Conservation (phyloP, 1,139 yeast genomes). For the Candida mesenterica region DNA sequence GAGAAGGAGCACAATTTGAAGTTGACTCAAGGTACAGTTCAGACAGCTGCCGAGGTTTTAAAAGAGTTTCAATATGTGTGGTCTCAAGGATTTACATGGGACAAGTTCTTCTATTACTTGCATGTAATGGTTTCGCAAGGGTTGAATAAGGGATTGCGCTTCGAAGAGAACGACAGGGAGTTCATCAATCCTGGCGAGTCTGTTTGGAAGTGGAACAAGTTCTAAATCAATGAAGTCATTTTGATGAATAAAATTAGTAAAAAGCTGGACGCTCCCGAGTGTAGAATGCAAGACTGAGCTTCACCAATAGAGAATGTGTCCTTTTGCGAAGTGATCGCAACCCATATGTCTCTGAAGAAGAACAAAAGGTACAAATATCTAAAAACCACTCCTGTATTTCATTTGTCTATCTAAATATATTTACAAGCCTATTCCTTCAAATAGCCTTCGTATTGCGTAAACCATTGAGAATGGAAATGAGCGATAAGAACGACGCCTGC, state of each 20-base stretch:
- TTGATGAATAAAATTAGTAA: too few relatives aligned
- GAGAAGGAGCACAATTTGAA: constrained; percentile 39
- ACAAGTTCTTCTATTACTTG: constrained; percentile 29
- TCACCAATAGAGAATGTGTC: too few relatives aligned
- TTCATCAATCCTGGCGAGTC: too few relatives aligned
- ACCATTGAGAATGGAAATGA: constrained; percentile 69
- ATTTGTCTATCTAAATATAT: too few relatives aligned
- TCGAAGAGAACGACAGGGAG: constrained; percentile 51
- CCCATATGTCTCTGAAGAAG: too few relatives aligned
- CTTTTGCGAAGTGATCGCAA: too few relatives aligned
- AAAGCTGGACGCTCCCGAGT: too few relatives aligned
- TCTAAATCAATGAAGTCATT: constrained; percentile 69
- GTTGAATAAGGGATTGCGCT: constrained; percentile 44
- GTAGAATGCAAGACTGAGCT: too few relatives aligned
- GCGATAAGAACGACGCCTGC: constrained; percentile 80
- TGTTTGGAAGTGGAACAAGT: too few relatives aligned
- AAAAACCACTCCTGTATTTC: too few relatives aligned
- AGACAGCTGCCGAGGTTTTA: constrained; percentile 30
- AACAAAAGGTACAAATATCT: too few relatives aligned
- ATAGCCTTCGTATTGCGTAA: constrained; percentile 20
- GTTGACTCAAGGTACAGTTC: constrained; percentile 25
- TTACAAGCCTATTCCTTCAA: constrained; percentile 32
- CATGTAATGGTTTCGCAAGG: constrained; percentile 34
- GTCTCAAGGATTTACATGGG: constrained; percentile 27
- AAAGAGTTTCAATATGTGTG: constrained; percentile 28